phyloP scores from a whole-genome alignment of 768 basidiomycete species.

The Thelephora aurantiotincta region DNA sequence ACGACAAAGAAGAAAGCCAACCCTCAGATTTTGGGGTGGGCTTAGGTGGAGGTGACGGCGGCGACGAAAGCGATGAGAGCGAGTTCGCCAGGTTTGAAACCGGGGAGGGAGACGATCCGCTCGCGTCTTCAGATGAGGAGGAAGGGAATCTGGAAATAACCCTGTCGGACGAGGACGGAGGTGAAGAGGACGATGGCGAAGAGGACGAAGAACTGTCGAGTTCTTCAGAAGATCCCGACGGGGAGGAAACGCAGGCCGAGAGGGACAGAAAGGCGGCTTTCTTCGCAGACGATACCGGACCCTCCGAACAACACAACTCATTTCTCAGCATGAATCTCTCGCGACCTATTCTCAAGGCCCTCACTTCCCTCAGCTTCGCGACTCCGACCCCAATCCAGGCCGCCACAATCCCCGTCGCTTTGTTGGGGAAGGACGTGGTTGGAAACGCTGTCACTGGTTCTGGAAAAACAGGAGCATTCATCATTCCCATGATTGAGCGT shows the following conservation, averaged over 20 bases:
- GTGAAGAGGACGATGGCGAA: constrained; percentile 11
- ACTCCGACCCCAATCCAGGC: constrained; percentile 94
- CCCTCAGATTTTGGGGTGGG: constrained; percentile 6
- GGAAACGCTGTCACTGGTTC: constrained; percentile 95
- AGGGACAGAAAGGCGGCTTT: constrained; percentile 73
- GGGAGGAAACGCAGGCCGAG: constrained; percentile 40
- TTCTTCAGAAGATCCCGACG: constrained; percentile 44
- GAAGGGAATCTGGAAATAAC: constrained; percentile 16
- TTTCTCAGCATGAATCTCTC: constrained; percentile 94
- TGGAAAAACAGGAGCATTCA: constrained; percentile 97
- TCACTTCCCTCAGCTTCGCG: constrained; percentile 67
- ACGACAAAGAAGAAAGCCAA: constrained; percentile 19
- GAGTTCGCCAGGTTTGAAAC: constrained; percentile 10
- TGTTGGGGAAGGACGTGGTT: constrained; percentile 91
- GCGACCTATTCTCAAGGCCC: constrained; percentile 81
- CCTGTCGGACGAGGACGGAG: constrained; percentile 15
- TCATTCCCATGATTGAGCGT: constrained; percentile 87
- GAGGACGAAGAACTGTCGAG: constrained; percentile 18
- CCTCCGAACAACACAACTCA: constrained; percentile 47
- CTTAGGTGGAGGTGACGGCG: constrained; percentile 21
- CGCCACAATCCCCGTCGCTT: constrained; percentile 83
- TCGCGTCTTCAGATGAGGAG: constrained; percentile 29
- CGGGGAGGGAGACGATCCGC: constrained; percentile 23
- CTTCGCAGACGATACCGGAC: constrained; percentile 47
- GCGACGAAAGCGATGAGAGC: constrained; percentile 19